Base-by-base conservation (phyloP, 495 filamentous ascomycete genomes). In the Penicillium salamii region DNA sequence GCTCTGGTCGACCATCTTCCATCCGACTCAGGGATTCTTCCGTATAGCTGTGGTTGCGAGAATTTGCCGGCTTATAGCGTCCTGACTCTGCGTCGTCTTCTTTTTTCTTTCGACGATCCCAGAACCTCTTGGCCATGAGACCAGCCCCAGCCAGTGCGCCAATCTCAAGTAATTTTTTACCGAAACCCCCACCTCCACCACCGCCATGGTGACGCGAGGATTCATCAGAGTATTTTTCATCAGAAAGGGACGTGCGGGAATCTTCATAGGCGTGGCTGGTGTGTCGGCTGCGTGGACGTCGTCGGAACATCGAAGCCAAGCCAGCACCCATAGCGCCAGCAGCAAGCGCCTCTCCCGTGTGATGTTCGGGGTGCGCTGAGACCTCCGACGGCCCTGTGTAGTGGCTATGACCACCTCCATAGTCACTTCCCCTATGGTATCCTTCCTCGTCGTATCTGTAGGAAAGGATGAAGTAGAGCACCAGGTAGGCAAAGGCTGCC, bases 391-490 rank as follows among this genome's bases (percentile, higher is more conserved):
- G 66, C 0, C 70, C 74, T 0, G 69, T 69, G 7, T 74, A 67
- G 58, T 81, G 80, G 57, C 79, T 83, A n/a, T 74, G 73, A 34
- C 72, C 66, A 49, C 67, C 67, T 35, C 75, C 79, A 49, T 82
- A 76, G 14, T 71, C 73, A 28, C 72, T 75, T 8, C 72, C 73
- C 42, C 71, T 59, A 32, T 63, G 64, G 47, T 72, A 59, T 17
- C 78, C 71, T 55, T 74, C 72, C 9, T 58, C 59, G 37, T 85
- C 79, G 52, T 86, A 77, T 32, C 74, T 58, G 63, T 85, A 90
- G 39, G 80, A 84, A 8, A 95, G 73, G 23, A 90, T 69, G 53
- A 96, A 91, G 65, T 86, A 95, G 13, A 76, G 49, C 1, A 87
- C 47, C 5, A 95, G 49, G 9, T 92, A 71, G 13, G 81, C 75